These are phyloP conservation scores for Rosa persica DNA, from an alignment of 306 rosid genomes.

Conservation along the genomic window DNA sequence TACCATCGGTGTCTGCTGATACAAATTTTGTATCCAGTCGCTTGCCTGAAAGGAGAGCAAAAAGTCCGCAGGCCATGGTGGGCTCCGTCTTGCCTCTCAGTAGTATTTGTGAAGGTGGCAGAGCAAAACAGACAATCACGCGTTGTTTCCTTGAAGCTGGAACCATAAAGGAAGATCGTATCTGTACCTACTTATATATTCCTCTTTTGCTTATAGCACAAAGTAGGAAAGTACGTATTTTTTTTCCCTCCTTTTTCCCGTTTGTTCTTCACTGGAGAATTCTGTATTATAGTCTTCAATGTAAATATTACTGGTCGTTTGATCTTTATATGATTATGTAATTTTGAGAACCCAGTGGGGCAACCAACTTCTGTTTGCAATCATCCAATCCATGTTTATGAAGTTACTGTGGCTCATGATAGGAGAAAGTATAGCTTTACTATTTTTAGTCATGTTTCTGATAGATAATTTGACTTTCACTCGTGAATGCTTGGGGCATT, in stretches of 20 bases:
- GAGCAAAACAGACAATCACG: constrained; percentile 95
- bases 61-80: constrained; percentile 98
- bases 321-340: not conserved
- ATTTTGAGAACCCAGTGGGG: not conserved
- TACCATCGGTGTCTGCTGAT: constrained; percentile 24
- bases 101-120: constrained; percentile 79
- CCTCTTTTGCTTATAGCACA: constrained; percentile 50
- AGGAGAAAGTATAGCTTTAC: not conserved
- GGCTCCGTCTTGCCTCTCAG: constrained; percentile 95
- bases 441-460: not conserved
- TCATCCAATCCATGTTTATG: constrained; percentile 3
- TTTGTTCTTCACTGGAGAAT: constrained; percentile 63
- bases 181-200: constrained; percentile 56
- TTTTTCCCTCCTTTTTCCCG: constrained; percentile 14
- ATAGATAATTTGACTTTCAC: not conserved
- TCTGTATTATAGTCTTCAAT: constrained; percentile 43
- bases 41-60: constrained; percentile 99
- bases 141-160: constrained; percentile 98
- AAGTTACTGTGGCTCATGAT: constrained; percentile 12
- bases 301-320: constrained; percentile 41
- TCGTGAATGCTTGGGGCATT: not conserved
- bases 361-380: constrained; percentile 10
- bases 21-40: constrained; percentile 62
- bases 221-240: constrained; percentile 48
- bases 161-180: constrained; percentile 61